Conservation (phyloP, 1,284 basidiomycete species). For the Fomitiporia mediterranea region DNA sequence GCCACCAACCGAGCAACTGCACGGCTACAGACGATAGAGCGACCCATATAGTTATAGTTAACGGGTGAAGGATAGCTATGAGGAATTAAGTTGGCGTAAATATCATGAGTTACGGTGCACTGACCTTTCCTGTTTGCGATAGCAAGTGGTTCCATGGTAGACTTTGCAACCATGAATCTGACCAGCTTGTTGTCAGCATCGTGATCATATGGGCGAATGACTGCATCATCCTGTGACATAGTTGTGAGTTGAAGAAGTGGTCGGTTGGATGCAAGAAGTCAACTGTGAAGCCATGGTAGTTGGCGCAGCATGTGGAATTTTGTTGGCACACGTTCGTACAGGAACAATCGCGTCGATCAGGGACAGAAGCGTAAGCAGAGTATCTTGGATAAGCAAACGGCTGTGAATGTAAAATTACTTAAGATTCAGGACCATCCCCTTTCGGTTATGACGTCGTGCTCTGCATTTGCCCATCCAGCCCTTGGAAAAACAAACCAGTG, state of each 20-base stretch:
- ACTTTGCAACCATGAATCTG: conserved; percentile 63
- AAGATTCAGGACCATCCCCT: too few species aligned
- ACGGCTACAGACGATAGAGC: conserved; percentile 53
- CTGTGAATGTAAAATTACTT: too few species aligned
- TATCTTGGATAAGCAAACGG: too few species aligned
- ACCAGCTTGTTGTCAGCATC: conserved; percentile 51
- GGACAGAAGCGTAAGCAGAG: neutral
- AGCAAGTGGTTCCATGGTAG: conserved; percentile 67
- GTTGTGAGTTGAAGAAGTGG: neutral
- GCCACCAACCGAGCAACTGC: conserved; percentile 63
- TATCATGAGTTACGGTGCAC: conserved; percentile 19
- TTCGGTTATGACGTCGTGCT: too few species aligned
- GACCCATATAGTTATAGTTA: conserved; percentile 57
- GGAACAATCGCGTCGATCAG: neutral
- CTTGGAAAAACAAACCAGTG: too few species aligned
- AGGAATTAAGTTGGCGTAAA: neutral
- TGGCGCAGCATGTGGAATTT: too few species aligned
- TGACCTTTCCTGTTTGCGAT: conserved; percentile 62
- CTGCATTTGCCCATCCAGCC: too few species aligned
- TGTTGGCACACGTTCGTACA: conserved; percentile 3
- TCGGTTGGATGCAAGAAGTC: neutral
- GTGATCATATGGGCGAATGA: conserved; percentile 12
- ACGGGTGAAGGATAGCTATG: conserved; percentile 39
- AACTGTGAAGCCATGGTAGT: too few species aligned
- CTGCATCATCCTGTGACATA: conserved; percentile 11